Base-by-base conservation (phyloP, 2,329 filamentous ascomycete species). In the Chrysosporium keratinophilum region DNA sequence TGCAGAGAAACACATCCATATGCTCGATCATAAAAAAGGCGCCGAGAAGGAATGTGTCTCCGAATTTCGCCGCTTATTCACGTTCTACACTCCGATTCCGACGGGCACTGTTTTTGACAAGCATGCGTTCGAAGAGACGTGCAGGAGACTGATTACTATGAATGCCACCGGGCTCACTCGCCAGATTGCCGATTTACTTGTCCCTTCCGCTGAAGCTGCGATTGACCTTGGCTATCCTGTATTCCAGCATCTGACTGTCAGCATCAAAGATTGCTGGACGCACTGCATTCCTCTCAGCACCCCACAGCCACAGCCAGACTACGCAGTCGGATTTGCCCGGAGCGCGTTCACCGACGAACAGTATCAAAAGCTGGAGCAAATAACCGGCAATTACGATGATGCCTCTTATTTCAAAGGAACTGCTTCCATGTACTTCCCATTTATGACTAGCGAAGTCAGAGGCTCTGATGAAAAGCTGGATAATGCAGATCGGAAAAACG, bases 181-280 rank as follows among this genome's bases (percentile, higher is more conserved):
- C 57, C 64, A 68, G 57, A 66, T 72, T 49, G 49, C 60, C 44
- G 59, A 44, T 40, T 56, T 71, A 17, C 62, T 71, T 46, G 67
- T 71, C 52, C 70, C 68, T 37, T 70, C 69, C 23, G 67, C 65
- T 15, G 9, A 61, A 70, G 53, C 54, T 46, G 44, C 61, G 73
- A 14, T 62, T 61, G 14, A 65, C 48, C 5, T 59, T 51, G 45
- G 61, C 63, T 15, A 58, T 60, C 14, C 62, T 49, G 5, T 48
- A 67, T 55, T 65, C 72, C 7, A 45, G 65, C 1, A 47, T 57
- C 55, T 76, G 6, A 61, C 61, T 14, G 70, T 75, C 56, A 72
- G 68, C 56, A 64, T 70, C 37, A 73, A 75, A 57, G 66, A 74
- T 61, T 64, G 63, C 51, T 76, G 72, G 73, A 68, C 67, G 54